These are phyloP conservation scores for Mortierella antarctica DNA, from an alignment of 192 early-diverging fungal species.

Conservation along the genomic window DNA sequence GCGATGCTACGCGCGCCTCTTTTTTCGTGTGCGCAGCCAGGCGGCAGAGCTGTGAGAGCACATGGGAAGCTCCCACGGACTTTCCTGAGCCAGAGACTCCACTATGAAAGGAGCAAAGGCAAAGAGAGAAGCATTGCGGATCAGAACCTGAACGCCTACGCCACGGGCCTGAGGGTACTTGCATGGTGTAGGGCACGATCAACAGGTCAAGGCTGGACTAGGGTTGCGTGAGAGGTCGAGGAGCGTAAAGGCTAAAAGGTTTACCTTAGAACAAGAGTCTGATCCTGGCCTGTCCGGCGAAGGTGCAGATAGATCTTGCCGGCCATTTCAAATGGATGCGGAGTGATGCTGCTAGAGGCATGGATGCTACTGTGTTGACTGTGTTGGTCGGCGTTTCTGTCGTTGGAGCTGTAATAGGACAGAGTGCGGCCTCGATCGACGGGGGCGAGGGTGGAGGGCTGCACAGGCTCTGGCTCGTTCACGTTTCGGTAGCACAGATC, in stretches of 20 bases:
- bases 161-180: background rate
- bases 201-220: too few species aligned
- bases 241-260: background rate
- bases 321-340: conserved; percentile 77
- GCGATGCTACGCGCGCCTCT: conserved; percentile 77
- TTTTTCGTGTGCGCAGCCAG: conserved; percentile 81
- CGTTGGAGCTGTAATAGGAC: conserved; percentile 1
- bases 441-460: background rate
- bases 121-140: background rate
- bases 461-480: background rate
- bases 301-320: conserved; percentile 77
- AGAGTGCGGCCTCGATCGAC: background rate
- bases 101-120: conserved; percentile 51
- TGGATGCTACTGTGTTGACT: conserved; percentile 44
- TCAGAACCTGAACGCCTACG: background rate
- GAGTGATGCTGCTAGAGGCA: conserved; percentile 47
- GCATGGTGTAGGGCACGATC: background rate
- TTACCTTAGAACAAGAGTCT: conserved; percentile 72
- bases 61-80: conserved; percentile 74
- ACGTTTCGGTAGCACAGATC: conserved; percentile 63
- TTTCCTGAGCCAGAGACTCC: conserved; percentile 93
- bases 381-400: conserved; percentile 23
- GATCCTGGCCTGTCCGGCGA: conserved; percentile 73
- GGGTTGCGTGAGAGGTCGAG: too few species aligned
- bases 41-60: conserved; percentile 78